Conservation (phyloP, 441 rosid species). For the Gossypium trilobum region DNA sequence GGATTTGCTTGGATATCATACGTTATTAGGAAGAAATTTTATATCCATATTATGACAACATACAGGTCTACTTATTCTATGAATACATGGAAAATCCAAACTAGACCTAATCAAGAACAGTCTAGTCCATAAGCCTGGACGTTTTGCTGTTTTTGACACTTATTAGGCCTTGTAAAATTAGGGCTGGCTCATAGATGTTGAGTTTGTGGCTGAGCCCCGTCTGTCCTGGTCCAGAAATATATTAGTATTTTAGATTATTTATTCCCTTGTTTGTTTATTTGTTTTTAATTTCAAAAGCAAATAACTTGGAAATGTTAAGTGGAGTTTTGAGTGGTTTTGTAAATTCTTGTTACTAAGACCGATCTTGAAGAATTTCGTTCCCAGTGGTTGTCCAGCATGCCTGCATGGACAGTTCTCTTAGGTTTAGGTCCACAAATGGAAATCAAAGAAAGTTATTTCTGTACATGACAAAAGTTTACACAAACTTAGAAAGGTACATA, state of each 20-base stretch:
- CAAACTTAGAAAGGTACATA: neutral
- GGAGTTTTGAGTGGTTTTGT: neutral
- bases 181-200: neutral
- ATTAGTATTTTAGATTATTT: slow-evolving; percentile 1
- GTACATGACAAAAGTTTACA: neutral
- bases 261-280: neutral
- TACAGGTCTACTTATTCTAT: neutral
- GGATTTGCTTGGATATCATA: slow-evolving; percentile 2
- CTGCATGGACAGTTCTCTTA: neutral
- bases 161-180: neutral
- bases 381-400: neutral
- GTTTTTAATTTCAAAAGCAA: neutral
- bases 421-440: neutral
- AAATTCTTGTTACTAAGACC: neutral
- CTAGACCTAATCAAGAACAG: neutral
- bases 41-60: neutral
- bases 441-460: neutral
- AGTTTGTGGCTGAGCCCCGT: neutral
- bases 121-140: neutral
- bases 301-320: neutral
- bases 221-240: neutral
- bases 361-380: neutral
- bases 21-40: neutral
- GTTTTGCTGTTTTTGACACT: neutral
- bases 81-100: neutral